Base-by-base conservation (phyloP, 2,329 filamentous ascomycete species). In the Pezicula carpinea region DNA sequence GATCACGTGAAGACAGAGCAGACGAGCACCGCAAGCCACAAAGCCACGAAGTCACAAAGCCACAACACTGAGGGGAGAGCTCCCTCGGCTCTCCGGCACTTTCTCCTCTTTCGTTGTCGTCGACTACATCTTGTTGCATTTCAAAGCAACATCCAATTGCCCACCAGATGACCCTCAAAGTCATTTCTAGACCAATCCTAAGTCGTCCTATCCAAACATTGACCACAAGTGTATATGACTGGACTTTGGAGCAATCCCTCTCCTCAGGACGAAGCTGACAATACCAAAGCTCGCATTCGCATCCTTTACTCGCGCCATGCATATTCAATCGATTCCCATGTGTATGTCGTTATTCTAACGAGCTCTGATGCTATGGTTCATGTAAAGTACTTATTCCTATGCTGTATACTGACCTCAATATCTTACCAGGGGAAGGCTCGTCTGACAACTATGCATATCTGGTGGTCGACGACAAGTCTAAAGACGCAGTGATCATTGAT, bases 311-410 rank as follows among this genome's bases (percentile, higher is more conserved):
- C 57, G 57, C 50, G 70, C 71, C 56, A 93, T 93, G 88, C 87
- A 92, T 79, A 85, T 92, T 71, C 80, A 88, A 69, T 87, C 86
- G 57, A 92, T 93, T 69, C 87, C 87, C 48, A 92, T 93, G 87
- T 92, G 88, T 90, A 79, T 63, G 82, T 73, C 60, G 56, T 49
- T 60, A 55, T 8, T 10, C 3, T 26, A 10, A 26, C 23, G 53
- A 39, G 45, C 44, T 53, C 58, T 17, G 23, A 15, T 42, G 41
- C 41, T 39, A 32, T 5, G n/a, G n/a, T 15, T n/a, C 33, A 42
- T 19, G 11, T 32, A n/a, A n/a, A n/a, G 32, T 34, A 17, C 23
- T 8, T 29, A 23, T 23, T 42, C 40, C 38, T 23, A 17, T 32
- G 19, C 15, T 7, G 7, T 33, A 36, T 48, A 50, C 33, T 57